Conservation (phyloP, 108 stramenopile species). For the Nannochloropsis gaditana region DNA sequence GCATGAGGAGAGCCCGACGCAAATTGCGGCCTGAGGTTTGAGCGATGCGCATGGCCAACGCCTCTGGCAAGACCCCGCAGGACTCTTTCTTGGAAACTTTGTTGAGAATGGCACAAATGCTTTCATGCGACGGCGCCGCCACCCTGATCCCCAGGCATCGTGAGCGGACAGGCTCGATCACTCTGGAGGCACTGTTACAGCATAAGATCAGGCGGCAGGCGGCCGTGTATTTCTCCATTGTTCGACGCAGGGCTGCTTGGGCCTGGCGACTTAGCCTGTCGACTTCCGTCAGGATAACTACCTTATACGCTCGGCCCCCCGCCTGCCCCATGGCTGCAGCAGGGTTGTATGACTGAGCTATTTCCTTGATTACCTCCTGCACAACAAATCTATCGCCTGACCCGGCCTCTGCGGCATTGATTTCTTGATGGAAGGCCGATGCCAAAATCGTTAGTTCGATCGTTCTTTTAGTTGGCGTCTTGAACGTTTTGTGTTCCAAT, state of each 20-base stretch:
- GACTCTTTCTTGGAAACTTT: constrained; percentile 42
- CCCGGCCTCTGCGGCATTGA: constrained; percentile 91
- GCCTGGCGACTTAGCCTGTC: constrained; percentile 70
- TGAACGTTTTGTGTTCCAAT: constrained; percentile 58
- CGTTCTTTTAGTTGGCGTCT: constrained; percentile 71
- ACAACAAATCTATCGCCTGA: constrained; percentile 87
- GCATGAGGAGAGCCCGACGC: constrained; percentile 89
- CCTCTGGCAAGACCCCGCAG: constrained; percentile 53
- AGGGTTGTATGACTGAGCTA: constrained; percentile 58
- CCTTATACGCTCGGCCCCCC: constrained; percentile 59
- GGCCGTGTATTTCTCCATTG: constrained; percentile 95
- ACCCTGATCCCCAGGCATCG: constrained; percentile 92
- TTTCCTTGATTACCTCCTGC: constrained; percentile 98
- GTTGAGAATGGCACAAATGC: constrained; percentile 32
- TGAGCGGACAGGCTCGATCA: constrained; percentile 85
- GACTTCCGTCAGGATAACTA: constrained; percentile 85
- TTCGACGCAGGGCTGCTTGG: constrained; percentile 69
- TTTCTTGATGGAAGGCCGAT: constrained; percentile 89
- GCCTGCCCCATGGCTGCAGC: constrained; percentile 2
- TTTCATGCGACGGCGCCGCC: constrained; percentile 65
- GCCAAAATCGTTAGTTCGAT: constrained; percentile 91
- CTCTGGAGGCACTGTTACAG: constrained; percentile 74
- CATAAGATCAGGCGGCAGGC: constrained; percentile 86
- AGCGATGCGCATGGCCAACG: constrained; percentile 69
- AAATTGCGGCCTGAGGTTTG: constrained; percentile 75